Base-by-base conservation (phyloP, 2,329 filamentous ascomycete genomes). In the Scedosporium minutisporum region DNA sequence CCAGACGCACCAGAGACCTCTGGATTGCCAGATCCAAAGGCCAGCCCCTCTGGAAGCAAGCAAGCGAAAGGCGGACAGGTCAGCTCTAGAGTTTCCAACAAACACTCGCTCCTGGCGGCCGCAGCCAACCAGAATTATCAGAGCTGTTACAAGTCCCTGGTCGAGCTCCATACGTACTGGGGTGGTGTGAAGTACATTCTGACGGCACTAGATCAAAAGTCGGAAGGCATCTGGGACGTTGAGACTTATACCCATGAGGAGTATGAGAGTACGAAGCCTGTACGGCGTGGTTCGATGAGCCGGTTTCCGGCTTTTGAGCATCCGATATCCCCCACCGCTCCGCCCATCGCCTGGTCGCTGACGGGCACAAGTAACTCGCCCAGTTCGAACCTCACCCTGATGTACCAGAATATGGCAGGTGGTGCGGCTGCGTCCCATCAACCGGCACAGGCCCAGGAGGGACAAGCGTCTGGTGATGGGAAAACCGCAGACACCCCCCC, bases 91-190 rank as follows among this genome's bases (percentile, higher is more conserved):
- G 71, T 75, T 12, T 78, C 83, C 1, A 77, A 79, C 0, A 89
- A 90, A 67, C 90, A 96, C 69, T 87, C 88, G 0, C 75, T 96
- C 1, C 80, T 96, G 1, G 90, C 90, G 0, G 89, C 89, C 0
- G 90, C 89, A 1, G 91, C 91, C 0, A 93, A 87, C 66, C 88
- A 93, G 69, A 93, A 96, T 68, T 96, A 96, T 67, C 90, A 93
- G 70, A 82, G 87, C 7, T 96, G 91, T 71, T 93, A 95, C 72
- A 90, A 91, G 70, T 90, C 90, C 0, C 74, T 96, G 10, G 86
- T 93, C 67, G 87, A 90, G 57, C 78, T 96, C n/a, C 86, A 95
- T 67, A 82, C 82, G 0, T 95, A 95, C 70, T 96, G 91, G 91
- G 89, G 89, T 42, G 91, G 91, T 6, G 88, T 91, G 27, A 88